phyloP scores from a whole-genome alignment of 345 rosid species.

The Diplotaxis tenuifolia region DNA sequence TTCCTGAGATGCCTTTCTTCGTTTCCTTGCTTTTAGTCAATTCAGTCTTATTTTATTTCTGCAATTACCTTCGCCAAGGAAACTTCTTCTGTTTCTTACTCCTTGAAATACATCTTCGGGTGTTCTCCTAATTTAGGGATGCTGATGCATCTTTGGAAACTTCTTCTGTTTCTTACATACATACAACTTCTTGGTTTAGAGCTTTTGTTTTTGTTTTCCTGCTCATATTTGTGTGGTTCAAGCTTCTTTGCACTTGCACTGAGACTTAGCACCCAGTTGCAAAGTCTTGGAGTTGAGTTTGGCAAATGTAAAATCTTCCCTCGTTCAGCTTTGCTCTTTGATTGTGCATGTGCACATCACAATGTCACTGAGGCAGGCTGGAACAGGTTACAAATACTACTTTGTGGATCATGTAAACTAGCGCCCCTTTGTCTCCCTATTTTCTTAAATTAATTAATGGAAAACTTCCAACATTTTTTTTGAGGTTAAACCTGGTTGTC shows the following conservation, averaged over 20 bases:
- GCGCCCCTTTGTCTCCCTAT: not conserved
- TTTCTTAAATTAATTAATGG: not conserved
- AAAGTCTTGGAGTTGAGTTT: constrained; percentile 25
- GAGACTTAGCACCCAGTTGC: constrained; percentile 35
- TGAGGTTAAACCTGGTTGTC: constrained; percentile 15
- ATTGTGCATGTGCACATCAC: constrained; percentile 20
- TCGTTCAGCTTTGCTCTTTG: constrained; percentile 35
- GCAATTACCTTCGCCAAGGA: not conserved
- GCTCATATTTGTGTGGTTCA: not conserved
- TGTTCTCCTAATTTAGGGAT: not conserved
- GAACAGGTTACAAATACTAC: constrained; percentile 20
- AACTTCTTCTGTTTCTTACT: constrained; percentile 5
- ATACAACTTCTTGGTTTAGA: not conserved
- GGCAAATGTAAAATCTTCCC: constrained; percentile 10
- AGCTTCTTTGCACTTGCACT: constrained; percentile 3
- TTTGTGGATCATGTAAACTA: not conserved
- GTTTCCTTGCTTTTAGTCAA: not conserved
- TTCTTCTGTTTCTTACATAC: too few species aligned
- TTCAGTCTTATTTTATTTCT: not conserved
- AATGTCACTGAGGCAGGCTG: constrained; percentile 36
- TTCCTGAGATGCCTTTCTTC: constrained; percentile 5
- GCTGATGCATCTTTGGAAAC: not conserved
- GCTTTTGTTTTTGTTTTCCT: constrained; percentile 6
- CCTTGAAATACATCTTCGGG: not conserved
- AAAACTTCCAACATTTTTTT: constrained; percentile 22